Evolutionary conservation across 164 flowering plant species (phyloP).

Genomic region (Platanus orientalis): DNA sequence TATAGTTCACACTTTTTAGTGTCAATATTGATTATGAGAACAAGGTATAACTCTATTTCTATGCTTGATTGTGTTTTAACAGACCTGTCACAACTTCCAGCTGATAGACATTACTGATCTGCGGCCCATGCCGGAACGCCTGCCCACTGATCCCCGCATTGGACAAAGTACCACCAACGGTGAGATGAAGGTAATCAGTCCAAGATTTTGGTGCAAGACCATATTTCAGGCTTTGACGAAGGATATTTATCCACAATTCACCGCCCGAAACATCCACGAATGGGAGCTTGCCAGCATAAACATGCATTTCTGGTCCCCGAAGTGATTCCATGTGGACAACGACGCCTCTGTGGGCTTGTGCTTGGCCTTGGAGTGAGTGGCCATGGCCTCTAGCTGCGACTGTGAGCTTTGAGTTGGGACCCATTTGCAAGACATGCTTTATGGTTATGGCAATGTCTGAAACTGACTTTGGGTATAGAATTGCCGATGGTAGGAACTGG

Average conservation of each 20-base stretch:
- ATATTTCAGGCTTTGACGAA: constrained; percentile 62
- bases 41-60: background rate
- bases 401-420: constrained; percentile 50
- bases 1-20: background rate
- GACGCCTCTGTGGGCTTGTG: constrained; percentile 63
- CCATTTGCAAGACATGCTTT: constrained; percentile 48
- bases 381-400: constrained; percentile 92
- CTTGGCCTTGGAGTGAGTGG: constrained; percentile 84
- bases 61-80: constrained; percentile 1
- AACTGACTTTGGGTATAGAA: constrained; percentile 62
- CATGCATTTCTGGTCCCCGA: constrained; percentile 28
- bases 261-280: constrained; percentile 81
- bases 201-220: constrained; percentile 88
- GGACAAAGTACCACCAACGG: constrained; percentile 92
- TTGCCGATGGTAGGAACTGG: constrained; percentile 54
- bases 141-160: constrained; percentile 96
- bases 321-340: constrained; percentile 78
- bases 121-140: constrained; percentile 85
- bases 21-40: background rate
- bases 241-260: constrained; percentile 77
- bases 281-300: constrained; percentile 41
- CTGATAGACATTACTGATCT: constrained; percentile 77
- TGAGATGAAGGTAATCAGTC: constrained; percentile 90
- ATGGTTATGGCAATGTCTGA: constrained; percentile 54
- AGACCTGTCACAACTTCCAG: constrained; percentile 89